Conservation (phyloP, 192 early-diverging fungal genomes). For the Entomortierella parvispora region DNA sequence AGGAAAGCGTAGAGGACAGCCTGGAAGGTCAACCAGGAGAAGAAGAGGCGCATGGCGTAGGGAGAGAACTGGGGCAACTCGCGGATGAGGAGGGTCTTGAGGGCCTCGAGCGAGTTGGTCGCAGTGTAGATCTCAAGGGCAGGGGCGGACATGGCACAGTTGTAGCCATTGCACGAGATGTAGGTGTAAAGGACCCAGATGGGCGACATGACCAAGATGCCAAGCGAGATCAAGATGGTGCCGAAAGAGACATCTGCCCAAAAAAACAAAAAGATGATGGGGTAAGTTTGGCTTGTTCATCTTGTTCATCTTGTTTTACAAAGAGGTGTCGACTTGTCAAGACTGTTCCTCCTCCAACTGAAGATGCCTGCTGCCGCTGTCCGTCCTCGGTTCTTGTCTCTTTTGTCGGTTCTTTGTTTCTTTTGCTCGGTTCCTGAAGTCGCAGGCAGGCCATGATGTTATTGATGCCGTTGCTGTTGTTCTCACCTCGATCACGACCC, state of each 20-base stretch:
- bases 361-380: too few relatives aligned
- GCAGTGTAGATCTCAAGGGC: slow-evolving; percentile 47
- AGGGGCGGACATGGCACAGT: slow-evolving; percentile 72
- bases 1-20: slow-evolving; percentile 71
- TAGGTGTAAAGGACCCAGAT: slow-evolving; percentile 74
- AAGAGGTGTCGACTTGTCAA: background rate
- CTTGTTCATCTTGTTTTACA: background rate
- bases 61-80: slow-evolving; percentile 58
- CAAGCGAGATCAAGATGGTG: slow-evolving; percentile 61
- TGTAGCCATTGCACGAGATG: slow-evolving; percentile 70
- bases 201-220: slow-evolving; percentile 73
- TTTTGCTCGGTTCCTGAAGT: background rate
- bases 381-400: too few relatives aligned
- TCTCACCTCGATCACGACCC: slow-evolving; percentile 75
- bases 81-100: slow-evolving; percentile 36
- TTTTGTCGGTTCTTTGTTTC: too few relatives aligned
- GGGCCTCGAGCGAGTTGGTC: slow-evolving; percentile 30
- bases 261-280: background rate
- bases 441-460: background rate
- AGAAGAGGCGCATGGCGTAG: slow-evolving; percentile 65
- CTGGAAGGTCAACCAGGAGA: slow-evolving; percentile 78
- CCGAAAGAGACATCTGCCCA: slow-evolving; percentile 56
- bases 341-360: background rate
- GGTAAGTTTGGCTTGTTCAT: too few relatives aligned
- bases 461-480: background rate